Conservation (phyloP, 805 yeast genomes). For the Saturnispora halmiae region DNA sequence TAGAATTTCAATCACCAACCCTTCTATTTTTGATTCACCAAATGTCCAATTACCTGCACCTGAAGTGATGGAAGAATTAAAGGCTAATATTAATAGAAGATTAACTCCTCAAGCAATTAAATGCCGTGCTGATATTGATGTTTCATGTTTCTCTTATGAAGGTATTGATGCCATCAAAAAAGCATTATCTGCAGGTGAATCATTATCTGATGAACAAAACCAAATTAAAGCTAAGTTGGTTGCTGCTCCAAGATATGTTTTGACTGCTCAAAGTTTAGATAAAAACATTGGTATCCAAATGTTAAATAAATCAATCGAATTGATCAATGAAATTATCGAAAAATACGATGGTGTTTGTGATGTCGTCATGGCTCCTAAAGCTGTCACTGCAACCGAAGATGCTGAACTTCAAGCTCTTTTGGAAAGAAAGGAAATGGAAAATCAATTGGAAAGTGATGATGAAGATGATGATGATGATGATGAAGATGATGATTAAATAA, state of each 20-base stretch:
- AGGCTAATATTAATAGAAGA: constrained; percentile 81
- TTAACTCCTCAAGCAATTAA: constrained; percentile 97
- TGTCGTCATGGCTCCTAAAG: constrained; percentile 97
- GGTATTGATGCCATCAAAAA: constrained; percentile 95
- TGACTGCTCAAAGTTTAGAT: constrained; percentile 88
- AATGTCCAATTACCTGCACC: constrained; percentile 53
- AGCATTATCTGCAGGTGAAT: constrained; percentile 83
- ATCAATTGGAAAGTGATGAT: constrained; percentile 74
- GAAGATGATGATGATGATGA: constrained; percentile 31
- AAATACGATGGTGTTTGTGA: constrained; percentile 78
- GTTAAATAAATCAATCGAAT: constrained; percentile 70
- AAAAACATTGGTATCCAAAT: constrained; percentile 79
- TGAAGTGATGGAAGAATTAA: constrained; percentile 75
- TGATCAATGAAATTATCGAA: constrained; percentile 60
- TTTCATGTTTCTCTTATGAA: constrained; percentile 92
- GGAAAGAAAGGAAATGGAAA: constrained; percentile 88
- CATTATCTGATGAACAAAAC: constrained; percentile 69
- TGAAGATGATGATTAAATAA: constrained; percentile 8
- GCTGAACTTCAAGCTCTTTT: constrained; percentile 93
- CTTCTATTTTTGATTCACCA: constrained; percentile 68
- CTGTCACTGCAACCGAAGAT: constrained; percentile 96
- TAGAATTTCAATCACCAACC: constrained; percentile 89
- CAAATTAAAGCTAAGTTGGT: constrained; percentile 90
- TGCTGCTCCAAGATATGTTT: constrained; percentile 94
- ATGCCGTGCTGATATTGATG: constrained; percentile 97